Conservation (phyloP, 306 rosid species). For the Crotalaria pallida region DNA sequence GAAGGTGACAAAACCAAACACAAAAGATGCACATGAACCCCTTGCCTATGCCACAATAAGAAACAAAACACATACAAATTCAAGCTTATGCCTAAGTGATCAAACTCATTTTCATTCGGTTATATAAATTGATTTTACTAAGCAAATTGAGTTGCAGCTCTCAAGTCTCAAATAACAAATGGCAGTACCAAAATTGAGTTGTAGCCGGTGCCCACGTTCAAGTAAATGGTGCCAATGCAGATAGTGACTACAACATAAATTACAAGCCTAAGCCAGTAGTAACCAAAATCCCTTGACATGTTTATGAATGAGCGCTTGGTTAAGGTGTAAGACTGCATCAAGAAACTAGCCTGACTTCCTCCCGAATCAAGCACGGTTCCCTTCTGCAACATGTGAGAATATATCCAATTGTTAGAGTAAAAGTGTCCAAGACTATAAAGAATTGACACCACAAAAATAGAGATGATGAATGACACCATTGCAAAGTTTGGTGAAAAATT, state of each 20-base stretch:
- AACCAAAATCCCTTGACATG: constrained; percentile 98
- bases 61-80: neutral
- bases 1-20: constrained; percentile 91
- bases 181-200: constrained; percentile 75
- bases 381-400: constrained; percentile 47
- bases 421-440: too few relatives aligned
- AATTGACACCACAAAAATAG: too few relatives aligned
- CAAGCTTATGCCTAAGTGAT: too few relatives aligned
- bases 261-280: constrained; percentile 96
- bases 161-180: neutral
- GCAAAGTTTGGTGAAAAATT: too few relatives aligned
- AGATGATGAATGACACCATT: neutral
- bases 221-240: constrained; percentile 85
- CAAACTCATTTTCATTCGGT: too few relatives aligned
- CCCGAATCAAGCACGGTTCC: constrained; percentile 88
- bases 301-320: constrained; percentile 83
- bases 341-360: constrained; percentile 96
- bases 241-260: constrained; percentile 84
- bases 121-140: neutral
- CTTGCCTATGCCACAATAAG: constrained; percentile 82
- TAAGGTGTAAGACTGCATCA: constrained; percentile 68
- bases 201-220: constrained; percentile 81
- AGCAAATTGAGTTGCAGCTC: neutral
- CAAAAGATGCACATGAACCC: constrained; percentile 97
- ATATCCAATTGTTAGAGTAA: neutral